phyloP scores from a whole-genome alignment of 331 rosid genomes.

The Ulmus americana region DNA sequence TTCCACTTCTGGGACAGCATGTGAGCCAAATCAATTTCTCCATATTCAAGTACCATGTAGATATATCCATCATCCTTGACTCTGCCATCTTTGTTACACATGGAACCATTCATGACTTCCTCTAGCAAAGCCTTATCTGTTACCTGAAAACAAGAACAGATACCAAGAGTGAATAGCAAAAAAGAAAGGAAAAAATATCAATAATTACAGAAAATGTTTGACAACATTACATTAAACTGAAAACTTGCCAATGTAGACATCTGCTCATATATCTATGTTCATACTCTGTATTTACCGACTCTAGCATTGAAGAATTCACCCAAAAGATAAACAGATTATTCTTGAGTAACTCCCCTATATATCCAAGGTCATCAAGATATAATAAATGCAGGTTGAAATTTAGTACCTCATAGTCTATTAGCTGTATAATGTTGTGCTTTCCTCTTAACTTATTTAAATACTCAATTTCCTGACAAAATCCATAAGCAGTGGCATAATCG shows the following conservation, averaged over 20 bases:
- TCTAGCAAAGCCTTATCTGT: constrained; percentile 82
- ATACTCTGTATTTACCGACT: background rate
- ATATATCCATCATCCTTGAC: constrained; percentile 91
- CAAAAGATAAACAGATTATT: background rate
- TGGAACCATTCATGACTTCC: constrained; percentile 70
- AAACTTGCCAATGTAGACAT: no score
- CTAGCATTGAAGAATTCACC: background rate
- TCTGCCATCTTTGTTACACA: constrained; percentile 70
- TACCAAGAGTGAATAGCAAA: background rate
- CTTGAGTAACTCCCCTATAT: background rate
- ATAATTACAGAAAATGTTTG: background rate
- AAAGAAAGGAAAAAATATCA: background rate
- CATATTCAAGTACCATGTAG: constrained; percentile 96
- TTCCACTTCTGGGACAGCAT: constrained; percentile 96
- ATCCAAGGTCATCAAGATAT: no score
- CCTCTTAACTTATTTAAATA: constrained; percentile 83
- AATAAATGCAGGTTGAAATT: constrained; percentile 11
- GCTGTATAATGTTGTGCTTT: constrained; percentile 80
- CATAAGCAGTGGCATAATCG: constrained; percentile 88
- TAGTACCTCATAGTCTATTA: constrained; percentile 81
- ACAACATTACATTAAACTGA: background rate
- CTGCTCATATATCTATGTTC: background rate
- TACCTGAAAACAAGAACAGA: constrained; percentile 46
- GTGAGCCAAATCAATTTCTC: constrained; percentile 96
- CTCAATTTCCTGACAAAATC: constrained; percentile 95